phyloP scores from a whole-genome alignment of 352 stramenopile species.

The Thraustotheca clavata region DNA sequence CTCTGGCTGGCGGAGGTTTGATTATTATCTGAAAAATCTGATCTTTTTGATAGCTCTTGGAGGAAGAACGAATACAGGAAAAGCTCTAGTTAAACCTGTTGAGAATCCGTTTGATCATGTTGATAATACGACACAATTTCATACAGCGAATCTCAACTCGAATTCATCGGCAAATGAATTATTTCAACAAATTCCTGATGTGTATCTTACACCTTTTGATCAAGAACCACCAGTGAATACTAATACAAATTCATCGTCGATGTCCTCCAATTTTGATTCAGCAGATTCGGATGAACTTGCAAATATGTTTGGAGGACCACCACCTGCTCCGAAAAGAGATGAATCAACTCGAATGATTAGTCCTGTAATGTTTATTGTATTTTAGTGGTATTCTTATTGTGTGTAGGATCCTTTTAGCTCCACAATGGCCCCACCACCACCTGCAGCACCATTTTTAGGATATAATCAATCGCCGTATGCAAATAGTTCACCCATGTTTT shows the following conservation, averaged over 20 bases:
- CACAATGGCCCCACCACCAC: conserved; percentile 29
- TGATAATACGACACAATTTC: background rate
- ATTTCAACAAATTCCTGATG: conserved; percentile 10
- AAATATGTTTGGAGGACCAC: conserved; percentile 3
- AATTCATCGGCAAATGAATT: background rate
- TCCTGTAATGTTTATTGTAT: background rate
- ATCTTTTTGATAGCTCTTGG: background rate
- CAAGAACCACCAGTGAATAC: conserved; percentile 8
- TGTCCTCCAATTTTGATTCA: conserved; percentile 21
- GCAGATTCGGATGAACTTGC: conserved; percentile 3
- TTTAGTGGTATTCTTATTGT: background rate
- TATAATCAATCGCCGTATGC: conserved; percentile 40
- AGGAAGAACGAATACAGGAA: too few relatives aligned
- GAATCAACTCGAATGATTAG: background rate
- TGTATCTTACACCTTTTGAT: background rate
- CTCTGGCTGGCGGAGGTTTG: background rate
- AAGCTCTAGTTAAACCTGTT: background rate
- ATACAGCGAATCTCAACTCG: conserved; percentile 13
- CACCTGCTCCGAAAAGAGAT: background rate
- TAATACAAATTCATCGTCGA: background rate
- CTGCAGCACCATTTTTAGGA: conserved; percentile 56
- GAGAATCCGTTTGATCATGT: conserved; percentile 1
- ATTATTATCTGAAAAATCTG: background rate
- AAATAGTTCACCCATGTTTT: conserved; percentile 20
- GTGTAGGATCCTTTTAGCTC: conserved; percentile 6